Conservation (phyloP, 2,329 filamentous ascomycete genomes). For the Xylariaceae sp. region DNA sequence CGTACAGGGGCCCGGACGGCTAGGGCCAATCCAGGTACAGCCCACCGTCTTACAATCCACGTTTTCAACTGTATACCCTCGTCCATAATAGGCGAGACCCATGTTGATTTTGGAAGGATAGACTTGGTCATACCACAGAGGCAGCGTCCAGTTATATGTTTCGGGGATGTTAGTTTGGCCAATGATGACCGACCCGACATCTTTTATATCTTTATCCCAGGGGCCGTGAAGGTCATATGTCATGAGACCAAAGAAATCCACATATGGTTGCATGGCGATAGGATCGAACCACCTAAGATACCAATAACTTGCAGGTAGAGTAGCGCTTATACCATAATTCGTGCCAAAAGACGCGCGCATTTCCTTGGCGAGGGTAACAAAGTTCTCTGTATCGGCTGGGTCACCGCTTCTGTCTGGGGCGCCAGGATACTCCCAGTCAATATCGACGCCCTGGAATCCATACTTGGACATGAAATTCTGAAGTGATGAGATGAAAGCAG, state of each 20-base stretch:
- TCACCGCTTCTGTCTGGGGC: conserved; percentile 40
- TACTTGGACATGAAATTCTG: conserved; percentile 38
- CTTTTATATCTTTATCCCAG: conserved; percentile 42
- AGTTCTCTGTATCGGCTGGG: conserved; percentile 41
- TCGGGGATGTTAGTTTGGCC: conserved; percentile 48
- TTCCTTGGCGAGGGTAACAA: conserved; percentile 39
- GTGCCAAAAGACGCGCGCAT: conserved; percentile 40
- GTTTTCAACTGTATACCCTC: conserved; percentile 44
- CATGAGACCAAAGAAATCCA: conserved; percentile 45
- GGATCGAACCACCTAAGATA: conserved; percentile 43
- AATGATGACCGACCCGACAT: conserved; percentile 37
- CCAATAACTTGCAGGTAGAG: conserved; percentile 42
- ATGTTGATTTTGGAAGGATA: conserved; percentile 47
- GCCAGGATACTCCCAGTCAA: conserved; percentile 52
- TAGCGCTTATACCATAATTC: conserved; percentile 45
- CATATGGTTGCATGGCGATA: conserved; percentile 40
- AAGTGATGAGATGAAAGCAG: conserved; percentile 42
- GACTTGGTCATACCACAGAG: conserved; percentile 46
- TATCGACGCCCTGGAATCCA: conserved; percentile 47
- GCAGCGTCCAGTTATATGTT: conserved; percentile 40
- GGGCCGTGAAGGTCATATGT: conserved; percentile 46
- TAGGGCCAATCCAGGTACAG: conserved; percentile 31
- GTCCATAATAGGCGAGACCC: conserved; percentile 51
- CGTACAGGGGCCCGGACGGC: conserved; percentile 36
- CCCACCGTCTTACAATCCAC: conserved; percentile 30